phyloP scores from a whole-genome alignment of 1,139 yeast species.

The Yamadazyma jaroonii region DNA sequence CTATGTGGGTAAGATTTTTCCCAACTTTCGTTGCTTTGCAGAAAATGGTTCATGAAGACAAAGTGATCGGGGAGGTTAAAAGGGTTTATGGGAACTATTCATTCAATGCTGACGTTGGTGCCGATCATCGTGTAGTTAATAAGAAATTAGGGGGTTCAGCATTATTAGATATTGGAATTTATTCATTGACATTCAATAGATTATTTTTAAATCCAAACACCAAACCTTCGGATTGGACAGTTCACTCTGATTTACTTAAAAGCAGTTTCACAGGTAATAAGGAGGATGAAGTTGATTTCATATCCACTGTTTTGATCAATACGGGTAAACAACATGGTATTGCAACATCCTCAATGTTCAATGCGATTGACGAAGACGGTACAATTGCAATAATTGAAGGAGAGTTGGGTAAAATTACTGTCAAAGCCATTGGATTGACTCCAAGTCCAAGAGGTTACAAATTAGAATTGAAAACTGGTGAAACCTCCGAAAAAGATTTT shows the following conservation, averaged over 20 bases:
- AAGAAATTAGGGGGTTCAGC: conserved; percentile 60
- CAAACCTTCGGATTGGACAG: conserved; percentile 16
- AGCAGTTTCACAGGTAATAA: conserved; percentile 3
- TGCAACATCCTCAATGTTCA: conserved; percentile 19
- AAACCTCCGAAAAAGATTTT: conserved; percentile 22
- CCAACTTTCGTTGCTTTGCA: conserved; percentile 42
- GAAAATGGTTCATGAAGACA: conserved; percentile 33
- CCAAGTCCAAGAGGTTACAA: conserved; percentile 20
- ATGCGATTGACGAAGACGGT: conserved; percentile 18
- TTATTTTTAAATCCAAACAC: conserved; percentile 30
- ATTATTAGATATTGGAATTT: conserved; percentile 56
- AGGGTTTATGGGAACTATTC: conserved; percentile 35
- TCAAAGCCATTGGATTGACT: conserved; percentile 14
- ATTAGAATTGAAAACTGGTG: conserved; percentile 18
- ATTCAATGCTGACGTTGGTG: conserved; percentile 23
- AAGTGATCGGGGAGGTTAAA: conserved; percentile 40
- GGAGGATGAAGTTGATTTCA: conserved; percentile 21
- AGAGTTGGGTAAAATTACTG: conserved; percentile 21
- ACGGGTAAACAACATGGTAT: conserved; percentile 21
- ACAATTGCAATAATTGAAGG: conserved; percentile 11
- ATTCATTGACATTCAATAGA: conserved; percentile 48
- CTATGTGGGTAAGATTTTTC: conserved; percentile 63
- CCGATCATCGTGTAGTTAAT: conserved; percentile 34
- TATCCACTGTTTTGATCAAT: conserved; percentile 19
- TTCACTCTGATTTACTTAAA: conserved; percentile 19